phyloP scores from a whole-genome alignment of 305 asterid genomes.

The Solanum hybrid region DNA sequence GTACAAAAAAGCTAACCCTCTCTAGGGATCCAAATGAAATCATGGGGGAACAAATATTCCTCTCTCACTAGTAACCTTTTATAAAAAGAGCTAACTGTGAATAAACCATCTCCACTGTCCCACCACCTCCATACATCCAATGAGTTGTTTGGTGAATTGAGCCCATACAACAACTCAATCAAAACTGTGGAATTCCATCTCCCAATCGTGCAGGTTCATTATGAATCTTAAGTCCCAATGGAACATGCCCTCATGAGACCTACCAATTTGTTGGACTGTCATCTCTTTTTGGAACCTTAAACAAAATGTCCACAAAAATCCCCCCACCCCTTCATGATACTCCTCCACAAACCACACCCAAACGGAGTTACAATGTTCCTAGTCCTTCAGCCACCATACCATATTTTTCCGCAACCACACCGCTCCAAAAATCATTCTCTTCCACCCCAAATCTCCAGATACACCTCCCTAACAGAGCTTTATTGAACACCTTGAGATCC shows the following conservation, averaged over 20 bases:
- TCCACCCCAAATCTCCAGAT: background rate
- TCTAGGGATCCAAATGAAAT: background rate
- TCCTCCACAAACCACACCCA: background rate
- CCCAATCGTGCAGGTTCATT: background rate
- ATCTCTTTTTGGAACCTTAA: background rate
- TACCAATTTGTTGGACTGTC: background rate
- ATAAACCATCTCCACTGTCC: background rate
- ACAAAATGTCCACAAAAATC: background rate
- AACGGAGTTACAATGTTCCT: background rate
- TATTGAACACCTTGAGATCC: background rate
- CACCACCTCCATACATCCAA: background rate
- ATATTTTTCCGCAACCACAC: background rate
- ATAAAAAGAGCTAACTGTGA: background rate
- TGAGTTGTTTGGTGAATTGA: background rate
- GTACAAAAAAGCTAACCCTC: background rate
- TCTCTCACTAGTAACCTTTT: background rate
- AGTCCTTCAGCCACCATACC: background rate
- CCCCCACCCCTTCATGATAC: background rate
- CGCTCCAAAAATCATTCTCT: background rate
- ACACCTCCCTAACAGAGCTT: background rate
- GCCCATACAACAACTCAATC: background rate
- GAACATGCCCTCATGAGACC: background rate
- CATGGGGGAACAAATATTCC: background rate
- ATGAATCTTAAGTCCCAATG: background rate
- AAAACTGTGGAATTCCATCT: background rate